Evolutionary conservation across 768 basidiomycete species (phyloP), one percentile per base, ranked within the genome.

Genomic region (Tylopilus felleus): DNA sequence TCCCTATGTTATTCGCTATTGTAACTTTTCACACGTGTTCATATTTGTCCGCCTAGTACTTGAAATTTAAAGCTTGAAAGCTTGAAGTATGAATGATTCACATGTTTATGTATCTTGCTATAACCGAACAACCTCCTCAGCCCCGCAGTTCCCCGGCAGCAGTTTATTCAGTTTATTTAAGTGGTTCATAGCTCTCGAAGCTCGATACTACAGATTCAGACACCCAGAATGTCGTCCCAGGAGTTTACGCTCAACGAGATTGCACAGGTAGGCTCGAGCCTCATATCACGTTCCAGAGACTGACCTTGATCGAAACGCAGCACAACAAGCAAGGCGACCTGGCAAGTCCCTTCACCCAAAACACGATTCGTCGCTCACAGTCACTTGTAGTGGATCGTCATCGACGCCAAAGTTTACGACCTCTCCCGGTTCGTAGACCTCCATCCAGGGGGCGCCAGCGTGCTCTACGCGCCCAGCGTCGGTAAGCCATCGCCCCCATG

Each of bases 261-360:
- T 52, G 77, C 81, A 17, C 77, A 85, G 77, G 90, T 89, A 56
- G 48, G 75, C 64, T 23, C 27, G 25, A 27, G 13, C 17, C 42
- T 25, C 2, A 9, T 6, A 14, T 40, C 21, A 40, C 12, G 38
- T 43, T 28, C 17, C n/a, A 28, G 3, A 28, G 8, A 36, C 29
- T 50, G 22, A 46, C 28, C 48, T 48, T 14, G 33, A 28, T 46
- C 35, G 36, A 29, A 47, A 43, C 47, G 12, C 58, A 97, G 93
- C 94, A 97, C 72, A 91, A 93, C 77, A 86, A 81, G 64, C 82
- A 85, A 62, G 90, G 88, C 45, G 86, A 95, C 69, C 70, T 97
- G 60, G 90, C 88, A 57, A 65, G 81, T 73, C 25, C 48, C 33
- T 16, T 40, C 27, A 14, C 19, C 2, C 17, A 31, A 33, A 21